Conservation (phyloP, 2,329 filamentous ascomycete genomes). For the Seiridium unicorne region DNA sequence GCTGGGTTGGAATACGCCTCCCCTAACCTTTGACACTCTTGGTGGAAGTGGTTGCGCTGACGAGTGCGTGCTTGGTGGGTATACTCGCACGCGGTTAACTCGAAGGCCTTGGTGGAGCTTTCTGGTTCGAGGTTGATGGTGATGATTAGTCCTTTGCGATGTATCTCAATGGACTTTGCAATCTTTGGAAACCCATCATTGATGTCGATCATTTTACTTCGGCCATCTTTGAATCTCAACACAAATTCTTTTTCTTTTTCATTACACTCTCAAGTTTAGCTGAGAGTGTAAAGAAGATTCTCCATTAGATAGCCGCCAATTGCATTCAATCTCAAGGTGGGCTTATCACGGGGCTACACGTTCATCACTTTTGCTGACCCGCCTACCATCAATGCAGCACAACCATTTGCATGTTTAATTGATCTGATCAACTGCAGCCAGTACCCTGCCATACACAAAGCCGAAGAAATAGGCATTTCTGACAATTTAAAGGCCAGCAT, state of each 20-base stretch:
- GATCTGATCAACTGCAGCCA: no score
- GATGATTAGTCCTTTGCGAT: neutral
- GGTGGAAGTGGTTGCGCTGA: neutral
- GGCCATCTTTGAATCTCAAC: neutral
- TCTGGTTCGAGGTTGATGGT: neutral
- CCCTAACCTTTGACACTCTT: neutral
- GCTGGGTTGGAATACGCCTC: neutral
- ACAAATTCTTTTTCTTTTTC: neutral
- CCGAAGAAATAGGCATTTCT: no score
- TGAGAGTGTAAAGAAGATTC: neutral
- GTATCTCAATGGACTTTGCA: neutral
- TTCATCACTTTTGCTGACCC: no score
- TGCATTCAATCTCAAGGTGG: no score
- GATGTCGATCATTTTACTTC: neutral
- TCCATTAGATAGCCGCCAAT: neutral
- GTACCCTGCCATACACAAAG: no score
- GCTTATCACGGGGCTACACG: no score
- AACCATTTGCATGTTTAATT: no score
- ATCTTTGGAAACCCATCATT: neutral
- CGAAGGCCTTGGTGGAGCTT: neutral
- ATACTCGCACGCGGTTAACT: neutral
- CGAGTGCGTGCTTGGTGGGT: neutral
- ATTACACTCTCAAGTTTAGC: neutral
- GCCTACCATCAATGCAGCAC: no score
- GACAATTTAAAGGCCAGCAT: no score